Evolutionary conservation across 164 flowering plant species (phyloP).

Genomic region (Chimonanthus praecox): DNA sequence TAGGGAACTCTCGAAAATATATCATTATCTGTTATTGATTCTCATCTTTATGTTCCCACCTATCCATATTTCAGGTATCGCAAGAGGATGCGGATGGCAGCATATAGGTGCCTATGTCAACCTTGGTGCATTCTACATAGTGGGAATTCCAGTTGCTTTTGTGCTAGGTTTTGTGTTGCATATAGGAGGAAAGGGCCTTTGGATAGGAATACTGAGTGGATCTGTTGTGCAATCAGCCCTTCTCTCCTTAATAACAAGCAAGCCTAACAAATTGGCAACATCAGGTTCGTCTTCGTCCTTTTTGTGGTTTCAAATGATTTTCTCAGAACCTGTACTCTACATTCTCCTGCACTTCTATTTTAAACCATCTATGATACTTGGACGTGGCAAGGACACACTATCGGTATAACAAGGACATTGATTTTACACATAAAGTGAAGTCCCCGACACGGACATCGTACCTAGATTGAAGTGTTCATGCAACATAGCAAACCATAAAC

Average conservation of each 20-base stretch:
- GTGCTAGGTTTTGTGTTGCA: conserved; percentile 38
- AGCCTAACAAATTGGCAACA: conserved; percentile 54
- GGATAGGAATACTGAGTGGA: conserved; percentile 65
- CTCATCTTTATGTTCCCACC: neutral
- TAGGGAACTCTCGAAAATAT: no score
- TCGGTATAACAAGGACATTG: no score
- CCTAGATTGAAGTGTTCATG: no score
- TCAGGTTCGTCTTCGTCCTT: conserved; percentile 29
- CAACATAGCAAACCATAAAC: no score
- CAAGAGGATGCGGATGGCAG: conserved; percentile 90
- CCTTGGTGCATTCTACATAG: conserved; percentile 60
- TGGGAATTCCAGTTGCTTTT: conserved; percentile 58
- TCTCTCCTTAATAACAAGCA: conserved; percentile 43
- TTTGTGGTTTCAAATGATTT: no score
- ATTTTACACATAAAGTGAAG: no score
- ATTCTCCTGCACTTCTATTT: no score
- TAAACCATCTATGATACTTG: no score
- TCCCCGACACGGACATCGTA: no score
- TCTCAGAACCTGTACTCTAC: no score
- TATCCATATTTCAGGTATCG: conserved; percentile 38
- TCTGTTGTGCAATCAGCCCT: conserved; percentile 39
- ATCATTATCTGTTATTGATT: no score
- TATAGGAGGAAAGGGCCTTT: conserved; percentile 60
- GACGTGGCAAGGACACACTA: no score
- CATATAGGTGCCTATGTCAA: conserved; percentile 67